Conservation (phyloP, 2,329 filamentous ascomycete species). For the Pyricularia pennisetigena region DNA sequence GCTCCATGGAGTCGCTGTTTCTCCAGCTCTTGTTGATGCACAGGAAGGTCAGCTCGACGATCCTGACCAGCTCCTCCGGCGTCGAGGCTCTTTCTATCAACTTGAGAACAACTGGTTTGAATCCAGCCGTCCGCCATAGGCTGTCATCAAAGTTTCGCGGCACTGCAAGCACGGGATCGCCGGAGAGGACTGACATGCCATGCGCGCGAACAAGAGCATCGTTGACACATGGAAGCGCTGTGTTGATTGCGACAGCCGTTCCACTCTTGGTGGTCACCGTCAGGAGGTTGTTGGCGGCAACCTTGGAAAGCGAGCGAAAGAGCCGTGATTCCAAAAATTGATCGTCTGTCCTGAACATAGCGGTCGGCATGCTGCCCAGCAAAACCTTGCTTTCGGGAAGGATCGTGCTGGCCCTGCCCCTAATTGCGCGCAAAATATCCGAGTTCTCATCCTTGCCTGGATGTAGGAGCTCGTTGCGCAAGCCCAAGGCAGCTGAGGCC, state of each 20-base stretch:
- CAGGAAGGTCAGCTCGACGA: slow-evolving; percentile 75
- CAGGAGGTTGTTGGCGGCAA: slow-evolving; percentile 57
- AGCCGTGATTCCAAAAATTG: slow-evolving; percentile 68
- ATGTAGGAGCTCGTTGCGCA: slow-evolving; percentile 85
- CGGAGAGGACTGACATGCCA: slow-evolving; percentile 73
- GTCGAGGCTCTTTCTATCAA: slow-evolving; percentile 69
- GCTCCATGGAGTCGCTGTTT: slow-evolving; percentile 97
- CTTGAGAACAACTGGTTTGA: slow-evolving; percentile 74
- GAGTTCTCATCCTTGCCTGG: slow-evolving; percentile 84
- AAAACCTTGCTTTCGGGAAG: slow-evolving; percentile 74
- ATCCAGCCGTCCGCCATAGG: slow-evolving; percentile 87
- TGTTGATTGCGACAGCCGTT: slow-evolving; percentile 77
- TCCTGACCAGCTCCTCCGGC: slow-evolving; percentile 60
- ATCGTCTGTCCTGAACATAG: slow-evolving; percentile 74
- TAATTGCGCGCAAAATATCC: slow-evolving; percentile 82
- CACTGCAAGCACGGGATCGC: slow-evolving; percentile 69
- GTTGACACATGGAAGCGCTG: slow-evolving; percentile 75
- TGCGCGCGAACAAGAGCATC: slow-evolving; percentile 76
- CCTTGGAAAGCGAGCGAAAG: slow-evolving; percentile 64
- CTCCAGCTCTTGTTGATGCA: slow-evolving; percentile 88
- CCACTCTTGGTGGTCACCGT: slow-evolving; percentile 63
- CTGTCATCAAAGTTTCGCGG: slow-evolving; percentile 86
- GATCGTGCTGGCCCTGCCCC: slow-evolving; percentile 72
- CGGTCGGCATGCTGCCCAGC: slow-evolving; percentile 72
- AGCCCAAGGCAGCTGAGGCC: slow-evolving; percentile 80